Base-by-base conservation (phyloP, 257 asterid genomes). In the Vinca minor region DNA sequence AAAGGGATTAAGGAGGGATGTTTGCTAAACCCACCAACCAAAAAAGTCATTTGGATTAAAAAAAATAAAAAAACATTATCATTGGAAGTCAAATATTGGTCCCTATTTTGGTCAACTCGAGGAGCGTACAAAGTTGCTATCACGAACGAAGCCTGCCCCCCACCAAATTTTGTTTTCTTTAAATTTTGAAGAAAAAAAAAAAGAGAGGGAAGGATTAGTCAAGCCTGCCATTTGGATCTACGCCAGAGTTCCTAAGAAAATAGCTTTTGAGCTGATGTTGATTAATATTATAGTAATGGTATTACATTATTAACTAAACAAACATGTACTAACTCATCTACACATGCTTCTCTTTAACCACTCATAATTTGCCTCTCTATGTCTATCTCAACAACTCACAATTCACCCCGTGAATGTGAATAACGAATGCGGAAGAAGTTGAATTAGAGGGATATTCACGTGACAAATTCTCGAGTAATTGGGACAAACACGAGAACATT, bases 61-160 rank as follows among this genome's bases (percentile, higher is more conserved):
- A n/a, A 49, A 38, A 8, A 34, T 7, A 8, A 38, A 11, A 38
- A 7, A 13, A 38, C 8, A 8, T 38, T 1, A 44, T 44, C 7
- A 44, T 44, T 13, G 5, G 17, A 32, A 17, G 42, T 31, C 62
- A 56, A 56, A 56, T 15, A 35, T 14, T 14, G 39, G 26, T 6
- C 61, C 52, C 18, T 67, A 58, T 6, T 15, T 66, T 59, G 69
- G 87, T 81, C 84, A 83, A 69, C 75, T 53, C 13, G 57, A 48
- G 44, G 74, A 18, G 0, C 31, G 11, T 25, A 28, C 71, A 63
- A 61, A 76, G 83, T 73, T 67, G 82, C 73, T 61, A 63, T 65
- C 82, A 81, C 75, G 77, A 74, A 70, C n/a, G n/a, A n/a, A 73
- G 84, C 87, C 87, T 69, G 87, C 87, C 74, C 41, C 23, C 48